Base-by-base conservation (phyloP, 768 basidiomycete genomes). In the Rhizopogon vinicolor region DNA sequence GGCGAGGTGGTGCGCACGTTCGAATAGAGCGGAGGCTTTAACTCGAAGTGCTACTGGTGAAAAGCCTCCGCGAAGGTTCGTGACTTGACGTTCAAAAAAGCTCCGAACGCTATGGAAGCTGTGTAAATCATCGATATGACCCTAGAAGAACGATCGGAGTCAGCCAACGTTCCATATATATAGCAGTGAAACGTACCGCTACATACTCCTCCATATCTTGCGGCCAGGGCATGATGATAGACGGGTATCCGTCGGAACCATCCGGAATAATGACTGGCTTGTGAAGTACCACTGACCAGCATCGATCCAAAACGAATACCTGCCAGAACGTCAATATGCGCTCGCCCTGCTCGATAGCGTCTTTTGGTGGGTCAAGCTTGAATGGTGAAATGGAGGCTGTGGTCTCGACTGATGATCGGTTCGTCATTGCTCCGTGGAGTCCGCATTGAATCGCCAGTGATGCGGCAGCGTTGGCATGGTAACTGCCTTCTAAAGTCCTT, bases 241-340 rank as follows among this genome's bases (percentile, higher is more conserved):
- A 75, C 43, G 81, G 75, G 60, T 74, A 78, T 10, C 78, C 73
- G 53, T 82, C 78, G 37, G 77, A 73, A 48, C 81, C 80, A 60
- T 91, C 88, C 14, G 83, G 80, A 41, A 91, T 82, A 41, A 83
- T 74, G 9, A 76, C 73, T 5, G 88, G 87, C 58, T 85, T 85
- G 31, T 82, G 84, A 6, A 91, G 77, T 9, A 83, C 80, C 5
- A 86, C 83, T 19, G 89, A 89, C 87, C 89, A 91, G 64, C 87
- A 89, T 31, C 85, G 81, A 68, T 93, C 90, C 59, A 91, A 74
- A 62, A 83, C 82, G 69, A 84, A 93, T 10, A 89, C 87, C 65
- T 91, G 87, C 90, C 90, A 93, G 62, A 93, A 93, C 0, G 89
- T 78, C 40, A 85, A 68, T 54, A 90, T 84, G 41, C 87, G 77